Evolutionary conservation across 1,284 basidiomycete species (phyloP).

Genomic region (Rhodotorula sp.): DNA sequence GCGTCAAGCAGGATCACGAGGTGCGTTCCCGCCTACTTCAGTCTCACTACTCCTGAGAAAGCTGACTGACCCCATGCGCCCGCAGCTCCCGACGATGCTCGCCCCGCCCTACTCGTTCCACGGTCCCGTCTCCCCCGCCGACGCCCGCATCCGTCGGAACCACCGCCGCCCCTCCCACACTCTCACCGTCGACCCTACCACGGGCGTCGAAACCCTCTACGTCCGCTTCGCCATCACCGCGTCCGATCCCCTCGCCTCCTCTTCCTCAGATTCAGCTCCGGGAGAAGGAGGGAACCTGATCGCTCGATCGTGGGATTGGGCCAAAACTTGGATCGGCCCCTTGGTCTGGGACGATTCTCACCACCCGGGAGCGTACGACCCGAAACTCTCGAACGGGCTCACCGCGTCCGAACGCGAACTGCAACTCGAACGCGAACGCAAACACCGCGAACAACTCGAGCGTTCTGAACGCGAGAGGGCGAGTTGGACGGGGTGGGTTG

Average conservation of each 20-base stretch:
- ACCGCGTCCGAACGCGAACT: constrained; percentile 5
- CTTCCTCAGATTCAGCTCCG: background rate
- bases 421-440: background rate
- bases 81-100: constrained; percentile 28
- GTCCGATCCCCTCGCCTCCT: background rate
- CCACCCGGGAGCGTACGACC: constrained; percentile 23
- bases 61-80: too few species aligned
- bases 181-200: constrained; percentile 20
- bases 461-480: background rate
- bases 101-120: constrained; percentile 34
- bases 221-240: constrained; percentile 37
- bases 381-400: background rate
- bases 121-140: constrained; percentile 17
- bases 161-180: constrained; percentile 26
- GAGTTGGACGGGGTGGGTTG: constrained; percentile 19
- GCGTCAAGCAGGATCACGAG: constrained; percentile 24
- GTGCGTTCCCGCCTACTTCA: too few species aligned
- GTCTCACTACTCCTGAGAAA: background rate
- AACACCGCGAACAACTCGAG: background rate
- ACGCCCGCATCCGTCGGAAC: constrained; percentile 24
- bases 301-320: constrained; percentile 19
- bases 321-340: constrained; percentile 35
- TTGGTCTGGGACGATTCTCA: constrained; percentile 33
- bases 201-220: constrained; percentile 31
- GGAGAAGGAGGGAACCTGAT: background rate